A percentile compares a stretch with the other conserved stretches of the same genome.
Conservation (phyloP, 192 early-diverging fungal species). For the Irineochytrium annulatum region DNA sequence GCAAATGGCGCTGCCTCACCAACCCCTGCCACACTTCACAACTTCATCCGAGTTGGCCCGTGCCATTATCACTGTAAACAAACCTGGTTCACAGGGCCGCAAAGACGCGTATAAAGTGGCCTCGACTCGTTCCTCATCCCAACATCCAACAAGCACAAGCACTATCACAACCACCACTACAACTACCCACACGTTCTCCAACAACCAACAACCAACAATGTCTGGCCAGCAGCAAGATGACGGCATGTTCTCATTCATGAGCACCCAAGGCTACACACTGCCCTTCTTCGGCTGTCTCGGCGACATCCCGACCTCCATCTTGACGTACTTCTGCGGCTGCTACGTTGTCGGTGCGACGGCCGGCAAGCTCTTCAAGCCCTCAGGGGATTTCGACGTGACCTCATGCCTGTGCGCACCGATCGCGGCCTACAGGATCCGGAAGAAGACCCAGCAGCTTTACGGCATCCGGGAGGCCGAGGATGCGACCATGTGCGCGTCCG, state of each 20-base stretch:
- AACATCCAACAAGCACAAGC: no score
- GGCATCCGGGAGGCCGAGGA: slow-evolving; percentile 19
- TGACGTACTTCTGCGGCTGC: slow-evolving; percentile 4
- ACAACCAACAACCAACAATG: no score
- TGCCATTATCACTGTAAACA: no score
- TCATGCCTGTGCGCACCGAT: slow-evolving; percentile 7
- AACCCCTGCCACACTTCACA: no score
- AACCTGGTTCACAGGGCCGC: no score
- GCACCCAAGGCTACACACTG: slow-evolving; percentile 2
- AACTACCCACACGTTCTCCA: no score
- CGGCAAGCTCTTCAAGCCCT: slow-evolving; percentile 8
- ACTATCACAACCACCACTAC: no score
- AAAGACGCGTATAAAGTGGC: no score
- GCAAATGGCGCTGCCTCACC: no score
- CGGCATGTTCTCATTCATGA: background rate
- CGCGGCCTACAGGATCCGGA: slow-evolving; percentile 17
- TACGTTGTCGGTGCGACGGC: slow-evolving; percentile 7
- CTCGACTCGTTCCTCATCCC: no score
- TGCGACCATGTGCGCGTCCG: slow-evolving; percentile 15
- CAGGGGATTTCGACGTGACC: slow-evolving; percentile 11
- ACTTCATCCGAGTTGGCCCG: no score
- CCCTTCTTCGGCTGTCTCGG: slow-evolving; percentile 6
- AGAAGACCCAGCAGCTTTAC: slow-evolving; percentile 10
- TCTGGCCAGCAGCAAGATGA: background rate
- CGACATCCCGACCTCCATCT: background rate